Conservation (phyloP, 495 filamentous ascomycete genomes). For the Aspergillus cavernicola region DNA sequence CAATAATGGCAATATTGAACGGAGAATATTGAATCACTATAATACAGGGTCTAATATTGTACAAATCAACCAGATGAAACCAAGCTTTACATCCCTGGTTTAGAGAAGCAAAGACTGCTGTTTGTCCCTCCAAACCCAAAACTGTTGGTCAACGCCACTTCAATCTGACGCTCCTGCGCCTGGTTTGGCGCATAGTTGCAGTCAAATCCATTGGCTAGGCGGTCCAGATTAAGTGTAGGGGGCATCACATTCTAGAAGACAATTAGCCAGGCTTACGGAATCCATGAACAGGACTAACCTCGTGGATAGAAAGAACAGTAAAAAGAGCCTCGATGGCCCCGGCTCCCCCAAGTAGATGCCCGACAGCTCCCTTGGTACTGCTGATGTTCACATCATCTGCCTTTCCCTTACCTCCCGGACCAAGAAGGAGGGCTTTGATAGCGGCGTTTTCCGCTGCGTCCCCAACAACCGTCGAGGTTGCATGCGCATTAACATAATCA, state of each 20-base stretch:
- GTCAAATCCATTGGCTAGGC: constrained; percentile 63
- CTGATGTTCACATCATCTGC: constrained; percentile 73
- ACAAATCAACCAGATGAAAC: too few species aligned
- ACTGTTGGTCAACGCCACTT: constrained; percentile 85
- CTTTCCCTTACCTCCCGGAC: constrained; percentile 58
- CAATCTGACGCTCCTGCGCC: constrained; percentile 64
- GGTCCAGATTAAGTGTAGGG: constrained; percentile 79
- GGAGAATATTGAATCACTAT: not conserved
- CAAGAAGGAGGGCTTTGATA: constrained; percentile 73
- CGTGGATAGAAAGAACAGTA: constrained; percentile 68
- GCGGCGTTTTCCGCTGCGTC: constrained; percentile 86
- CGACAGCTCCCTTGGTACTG: constrained; percentile 90
- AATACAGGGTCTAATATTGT: not conserved
- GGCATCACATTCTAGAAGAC: constrained; percentile 66
- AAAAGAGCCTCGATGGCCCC: constrained; percentile 88
- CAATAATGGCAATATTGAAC: too few species aligned
- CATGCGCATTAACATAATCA: constrained; percentile 95
- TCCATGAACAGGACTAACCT: constrained; percentile 52
- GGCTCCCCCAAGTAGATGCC: constrained; percentile 87
- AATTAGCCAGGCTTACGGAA: constrained; percentile 1
- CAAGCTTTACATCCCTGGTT: constrained; percentile 8
- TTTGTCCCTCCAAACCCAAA: constrained; percentile 99
- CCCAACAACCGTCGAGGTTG: constrained; percentile 79
- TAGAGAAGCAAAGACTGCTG: constrained; percentile 76
- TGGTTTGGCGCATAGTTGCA: constrained; percentile 82